Evolutionary conservation across 139 green algal species (phyloP), one percentile per base, ranked within the genome.

Genomic region (Tetraselmis striata): DNA sequence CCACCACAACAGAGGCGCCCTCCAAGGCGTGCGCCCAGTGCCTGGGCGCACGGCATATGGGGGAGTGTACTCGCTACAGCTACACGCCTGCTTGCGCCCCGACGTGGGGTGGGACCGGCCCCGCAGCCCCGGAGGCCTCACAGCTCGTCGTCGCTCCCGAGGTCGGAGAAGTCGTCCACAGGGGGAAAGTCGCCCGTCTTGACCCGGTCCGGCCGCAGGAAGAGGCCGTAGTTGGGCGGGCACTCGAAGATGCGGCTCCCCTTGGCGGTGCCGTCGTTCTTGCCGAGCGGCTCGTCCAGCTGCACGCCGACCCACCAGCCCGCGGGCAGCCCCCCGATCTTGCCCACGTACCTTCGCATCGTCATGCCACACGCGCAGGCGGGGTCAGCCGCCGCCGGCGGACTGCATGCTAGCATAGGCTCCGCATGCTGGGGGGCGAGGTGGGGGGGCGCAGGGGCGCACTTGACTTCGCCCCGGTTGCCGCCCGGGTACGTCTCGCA

Each of bases 271-370:
- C 97, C 97, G 86, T 99, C 94, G 83, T 98, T 96, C 86, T 98
- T 98, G 5, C 97, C 97, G 76, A 98, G 84, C 22, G 97, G 97
- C 88, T 99, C 97, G 82, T 99, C 97, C 77, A 96, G 98, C 79
- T 94, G 75, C 23, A 99, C 87, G 2, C 97, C 97, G 23, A 98
- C 89, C 97, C 97, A 99, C 23, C 81, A 97, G 0, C 95, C 94
- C 31, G 85, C 67, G 22, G 93, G 89, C 76, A 98, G 83, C 23
- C 88, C 90, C 58, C 92, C 83, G 30, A 92, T 86, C 11, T 88
- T 84, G 18, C 94, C 94, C 26, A 98, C 93, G 83, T 87, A 95
- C 84, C 90, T 91, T 80, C 26, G 24, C 24, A 78, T 1, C 59
- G 28, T 23, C 30, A 31, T 59, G 45, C 77, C 77, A 22, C 31